Evolutionary conservation across 495 filamentous ascomycete genomes (phyloP).

Genomic region (Aspergillus cavernicola): DNA sequence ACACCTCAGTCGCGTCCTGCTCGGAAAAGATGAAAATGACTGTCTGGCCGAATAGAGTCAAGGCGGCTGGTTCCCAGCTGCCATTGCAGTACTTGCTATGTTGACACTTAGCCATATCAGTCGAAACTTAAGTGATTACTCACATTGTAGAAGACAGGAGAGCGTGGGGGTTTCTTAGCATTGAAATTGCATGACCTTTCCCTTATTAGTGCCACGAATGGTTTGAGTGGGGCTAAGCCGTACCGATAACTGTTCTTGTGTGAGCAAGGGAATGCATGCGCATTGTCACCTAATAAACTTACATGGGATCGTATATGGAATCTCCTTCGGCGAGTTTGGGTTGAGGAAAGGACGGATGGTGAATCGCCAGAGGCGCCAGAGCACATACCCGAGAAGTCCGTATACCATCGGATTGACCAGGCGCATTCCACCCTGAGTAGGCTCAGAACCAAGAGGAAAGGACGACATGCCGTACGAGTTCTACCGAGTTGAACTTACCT

Average conservation of each 20-base stretch:
- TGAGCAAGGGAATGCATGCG: neutral
- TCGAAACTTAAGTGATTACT: neutral
- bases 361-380: conserved; percentile 6
- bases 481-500: neutral
- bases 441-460: neutral
- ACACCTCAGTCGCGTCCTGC: neutral
- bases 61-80: conserved; percentile 1
- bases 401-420: neutral
- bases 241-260: neutral
- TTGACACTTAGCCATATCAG: neutral
- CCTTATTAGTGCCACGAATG: neutral
- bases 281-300: neutral
- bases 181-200: neutral
- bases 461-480: no score
- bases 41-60: neutral
- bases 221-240: neutral
- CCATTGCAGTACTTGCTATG: neutral
- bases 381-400: neutral
- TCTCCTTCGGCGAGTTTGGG: neutral
- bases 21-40: conserved; percentile 1
- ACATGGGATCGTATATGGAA: neutral
- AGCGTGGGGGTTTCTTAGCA: conserved; percentile 1
- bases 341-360: conserved; percentile 1
- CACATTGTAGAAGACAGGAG: neutral
- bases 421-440: neutral